phyloP scores from a whole-genome alignment of 306 rosid genomes.

The Quercus agrifolia region DNA sequence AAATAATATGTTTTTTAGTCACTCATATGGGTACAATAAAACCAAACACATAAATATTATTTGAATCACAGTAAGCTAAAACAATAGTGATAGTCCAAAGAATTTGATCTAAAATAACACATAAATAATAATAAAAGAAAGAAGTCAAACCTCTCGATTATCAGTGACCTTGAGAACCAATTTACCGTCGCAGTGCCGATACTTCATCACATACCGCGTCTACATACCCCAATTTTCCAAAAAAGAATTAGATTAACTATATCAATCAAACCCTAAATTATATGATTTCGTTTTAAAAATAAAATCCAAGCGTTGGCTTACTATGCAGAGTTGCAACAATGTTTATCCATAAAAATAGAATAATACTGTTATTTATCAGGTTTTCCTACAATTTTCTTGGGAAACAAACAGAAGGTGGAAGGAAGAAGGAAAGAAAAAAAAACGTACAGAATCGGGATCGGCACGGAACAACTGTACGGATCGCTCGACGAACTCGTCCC shows the following conservation, averaged over 20 bases:
- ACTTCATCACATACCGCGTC: constrained; percentile 79
- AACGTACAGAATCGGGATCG: constrained; percentile 69
- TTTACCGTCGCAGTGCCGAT: constrained; percentile 77
- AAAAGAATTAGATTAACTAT: background rate
- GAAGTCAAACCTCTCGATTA: constrained; percentile 49
- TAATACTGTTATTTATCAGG: background rate
- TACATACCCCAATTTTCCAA: constrained; percentile 29
- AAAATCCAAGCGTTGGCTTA: no score
- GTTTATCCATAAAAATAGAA: no score
- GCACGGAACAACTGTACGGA: constrained; percentile 85
- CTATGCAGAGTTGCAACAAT: no score
- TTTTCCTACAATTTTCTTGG: constrained; percentile 6
- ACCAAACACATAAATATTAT: no score
- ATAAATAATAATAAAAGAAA: background rate
- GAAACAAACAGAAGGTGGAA: constrained; percentile 5
- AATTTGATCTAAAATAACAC: background rate
- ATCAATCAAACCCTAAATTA: background rate
- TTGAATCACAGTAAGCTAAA: no score
- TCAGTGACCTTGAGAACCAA: constrained; percentile 80
- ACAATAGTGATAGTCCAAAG: background rate
- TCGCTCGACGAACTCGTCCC: constrained; percentile 84
- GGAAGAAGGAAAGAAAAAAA: background rate
- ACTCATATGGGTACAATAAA: no score
- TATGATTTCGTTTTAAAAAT: background rate
- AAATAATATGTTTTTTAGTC: no score